phyloP scores from a whole-genome alignment of 345 rosid genomes.

The Ceriops tagal region DNA sequence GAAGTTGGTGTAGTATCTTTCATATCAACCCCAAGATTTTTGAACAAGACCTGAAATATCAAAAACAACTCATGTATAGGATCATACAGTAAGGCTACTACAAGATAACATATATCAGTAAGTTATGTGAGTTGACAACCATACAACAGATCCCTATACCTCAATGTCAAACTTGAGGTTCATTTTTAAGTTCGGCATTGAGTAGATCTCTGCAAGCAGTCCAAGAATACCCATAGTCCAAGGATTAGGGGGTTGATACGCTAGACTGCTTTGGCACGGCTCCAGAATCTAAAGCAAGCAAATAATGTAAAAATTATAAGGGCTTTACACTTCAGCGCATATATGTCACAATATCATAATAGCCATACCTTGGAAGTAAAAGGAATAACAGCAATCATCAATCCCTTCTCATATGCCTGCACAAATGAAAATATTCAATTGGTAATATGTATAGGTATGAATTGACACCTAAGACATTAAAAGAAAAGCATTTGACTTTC shows the following conservation, averaged over 20 bases:
- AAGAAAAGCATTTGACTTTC: constrained; percentile 1
- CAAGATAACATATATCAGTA: too few relatives aligned
- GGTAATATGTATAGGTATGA: neutral
- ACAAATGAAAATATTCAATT: constrained; percentile 10
- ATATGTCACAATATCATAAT: neutral
- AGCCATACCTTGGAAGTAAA: constrained; percentile 87
- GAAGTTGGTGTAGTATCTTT: constrained; percentile 86
- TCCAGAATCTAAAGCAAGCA: constrained; percentile 63
- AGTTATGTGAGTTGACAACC: neutral
- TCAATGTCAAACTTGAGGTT: constrained; percentile 97
- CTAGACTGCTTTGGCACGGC: constrained; percentile 90
- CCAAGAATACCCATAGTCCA: constrained; percentile 99
- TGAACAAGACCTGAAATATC: constrained; percentile 66
- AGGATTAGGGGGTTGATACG: constrained; percentile 97
- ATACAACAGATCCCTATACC: constrained; percentile 36
- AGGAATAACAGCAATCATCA: constrained; percentile 99
- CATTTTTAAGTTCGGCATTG: constrained; percentile 98
- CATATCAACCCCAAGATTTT: constrained; percentile 85
- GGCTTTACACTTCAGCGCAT: constrained; percentile 11
- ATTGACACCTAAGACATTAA: neutral
- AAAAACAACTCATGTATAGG: neutral
- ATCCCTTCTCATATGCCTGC: constrained; percentile 97
- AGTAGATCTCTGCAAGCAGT: constrained; percentile 83
- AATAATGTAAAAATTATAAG: constrained; percentile 6
- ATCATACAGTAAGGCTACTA: neutral